These are phyloP conservation scores for Pseudocercospora fuligena DNA, from an alignment of 2,329 filamentous ascomycete species.

Conservation along the genomic window DNA sequence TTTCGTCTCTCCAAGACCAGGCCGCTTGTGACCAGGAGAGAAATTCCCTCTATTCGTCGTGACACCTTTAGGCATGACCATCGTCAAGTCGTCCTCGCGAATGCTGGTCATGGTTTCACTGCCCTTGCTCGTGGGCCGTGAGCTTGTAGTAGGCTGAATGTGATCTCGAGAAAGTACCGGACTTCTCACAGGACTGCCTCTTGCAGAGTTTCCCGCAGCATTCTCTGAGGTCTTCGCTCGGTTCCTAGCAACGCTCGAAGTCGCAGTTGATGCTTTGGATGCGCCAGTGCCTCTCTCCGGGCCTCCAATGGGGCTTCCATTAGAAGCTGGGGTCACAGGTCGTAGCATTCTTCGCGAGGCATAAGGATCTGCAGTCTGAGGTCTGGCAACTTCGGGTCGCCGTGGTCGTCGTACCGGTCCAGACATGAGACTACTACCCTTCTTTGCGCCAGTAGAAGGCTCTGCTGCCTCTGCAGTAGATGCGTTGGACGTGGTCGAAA, in stretches of 20 bases:
- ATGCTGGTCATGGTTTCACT: slow-evolving; percentile 37
- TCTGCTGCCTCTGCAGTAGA: slow-evolving; percentile 31
- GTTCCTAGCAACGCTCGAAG: slow-evolving; percentile 35
- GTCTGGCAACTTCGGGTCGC: slow-evolving; percentile 52
- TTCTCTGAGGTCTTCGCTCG: slow-evolving; percentile 30
- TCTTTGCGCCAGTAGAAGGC: slow-evolving; percentile 41
- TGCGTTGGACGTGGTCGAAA: slow-evolving; percentile 37
- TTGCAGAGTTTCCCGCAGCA: slow-evolving; percentile 33
- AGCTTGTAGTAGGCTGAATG: slow-evolving; percentile 26
- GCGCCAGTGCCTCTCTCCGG: slow-evolving; percentile 43
- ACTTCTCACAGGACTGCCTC: slow-evolving; percentile 40
- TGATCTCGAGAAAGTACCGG: slow-evolving; percentile 30
- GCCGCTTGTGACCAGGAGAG: slow-evolving; percentile 42
- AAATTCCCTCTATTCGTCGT: slow-evolving; percentile 39
- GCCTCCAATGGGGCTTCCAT: slow-evolving; percentile 51
- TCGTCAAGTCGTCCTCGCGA: slow-evolving; percentile 52
- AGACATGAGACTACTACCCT: slow-evolving; percentile 57
- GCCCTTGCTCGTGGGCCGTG: slow-evolving; percentile 41
- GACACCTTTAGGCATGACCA: slow-evolving; percentile 50
- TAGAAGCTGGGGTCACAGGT: slow-evolving; percentile 52
- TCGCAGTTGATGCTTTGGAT: slow-evolving; percentile 36
- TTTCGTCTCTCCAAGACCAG: slow-evolving; percentile 45
- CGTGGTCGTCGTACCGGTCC: slow-evolving; percentile 63
- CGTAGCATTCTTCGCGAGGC: slow-evolving; percentile 43
- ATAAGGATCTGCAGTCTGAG: slow-evolving; percentile 62